Evolutionary conservation across 176 grass and related monocot genomes (phyloP).

Genomic region (Oryza officinalis): DNA sequence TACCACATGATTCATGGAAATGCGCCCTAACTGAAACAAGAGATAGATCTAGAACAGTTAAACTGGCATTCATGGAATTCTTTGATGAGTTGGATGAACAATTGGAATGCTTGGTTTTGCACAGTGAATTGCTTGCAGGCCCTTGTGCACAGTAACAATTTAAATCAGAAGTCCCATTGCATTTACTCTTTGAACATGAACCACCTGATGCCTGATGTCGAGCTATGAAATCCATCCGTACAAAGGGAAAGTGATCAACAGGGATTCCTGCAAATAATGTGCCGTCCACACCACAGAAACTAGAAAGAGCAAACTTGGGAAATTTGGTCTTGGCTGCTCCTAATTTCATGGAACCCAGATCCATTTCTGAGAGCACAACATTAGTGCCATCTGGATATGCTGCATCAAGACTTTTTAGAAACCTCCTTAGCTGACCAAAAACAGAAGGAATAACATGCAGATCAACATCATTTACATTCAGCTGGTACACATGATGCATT

Average conservation of each 20-base stretch:
- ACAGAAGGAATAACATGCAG: constrained; percentile 79
- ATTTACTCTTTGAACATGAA: constrained; percentile 40
- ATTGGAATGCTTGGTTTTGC: constrained; percentile 24
- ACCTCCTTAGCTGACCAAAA: constrained; percentile 53
- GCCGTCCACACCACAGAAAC: constrained; percentile 40
- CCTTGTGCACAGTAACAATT: constrained; percentile 26
- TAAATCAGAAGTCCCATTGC: constrained; percentile 27
- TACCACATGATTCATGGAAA: constrained; percentile 80
- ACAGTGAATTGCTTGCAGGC: constrained; percentile 17
- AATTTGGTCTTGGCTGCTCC: constrained; percentile 27
- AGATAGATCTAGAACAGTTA: constrained; percentile 55
- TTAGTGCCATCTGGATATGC: constrained; percentile 40
- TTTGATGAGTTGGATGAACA: constrained; percentile 22
- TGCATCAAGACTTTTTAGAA: constrained; percentile 58
- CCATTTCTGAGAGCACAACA: constrained; percentile 34
- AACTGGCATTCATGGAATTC: constrained; percentile 32
- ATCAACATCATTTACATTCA: constrained; percentile 66
- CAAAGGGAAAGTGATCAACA: constrained; percentile 76
- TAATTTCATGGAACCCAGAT: constrained; percentile 31
- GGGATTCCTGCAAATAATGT: constrained; percentile 52
- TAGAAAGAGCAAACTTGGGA: constrained; percentile 63
- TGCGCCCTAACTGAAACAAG: constrained; percentile 58
- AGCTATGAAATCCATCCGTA: constrained; percentile 38
- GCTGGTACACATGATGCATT: constrained; percentile 51
- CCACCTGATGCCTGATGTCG: constrained; percentile 32